Base-by-base conservation (phyloP, 441 rosid genomes). In the Syzygium syzygioides region DNA sequence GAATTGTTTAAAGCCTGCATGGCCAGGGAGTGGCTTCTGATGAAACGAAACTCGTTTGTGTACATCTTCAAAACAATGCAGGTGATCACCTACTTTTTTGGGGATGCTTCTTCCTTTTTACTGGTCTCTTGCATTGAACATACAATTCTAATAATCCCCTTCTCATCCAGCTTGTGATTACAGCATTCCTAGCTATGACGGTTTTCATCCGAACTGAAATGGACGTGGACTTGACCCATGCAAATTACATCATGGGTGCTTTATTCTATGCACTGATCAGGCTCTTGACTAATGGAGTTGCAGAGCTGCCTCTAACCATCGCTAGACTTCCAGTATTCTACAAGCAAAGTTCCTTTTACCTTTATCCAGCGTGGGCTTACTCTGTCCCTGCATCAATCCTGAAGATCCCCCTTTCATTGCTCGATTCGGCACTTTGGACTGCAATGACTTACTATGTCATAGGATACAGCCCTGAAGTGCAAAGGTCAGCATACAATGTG, bases 311-410 rank as follows among this genome's bases (percentile, higher is more conserved):
- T 56, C 85, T 95, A 89, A 96, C 95, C 9, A 18, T 94, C 87
- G 89, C 91, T 5, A 92, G 96, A 88, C 89, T 94, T 48, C 92
- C 94, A 9, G 95, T 95, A n/a, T 91, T 95, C 88, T 88, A 91
- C 92, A 95, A 94, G 87, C 98, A 96, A 80, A 92, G 92, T 91
- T 93, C 91, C 20, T 91, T 92, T 87, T 90, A 91, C 90, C 90
- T 96, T 6, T 95, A 94, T 88, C 96, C 96, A 53, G 95, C 96
- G 50, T 96, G 97, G 98, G 94, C 96, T 56, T 96, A 93, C 88
- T 91, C 94, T 25, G 86, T 94, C 64, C 96, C 98, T 45, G 91
- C 95, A 20, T 84, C 89, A 34, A 71, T 95, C 79, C 88, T 96
- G 48, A 96, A 92, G 94, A 93, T 95, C 87, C 97, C 98, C 23